These are phyloP conservation scores for Arabidopsis lyrata DNA, from an alignment of 441 rosid species.

Conservation along the genomic window DNA sequence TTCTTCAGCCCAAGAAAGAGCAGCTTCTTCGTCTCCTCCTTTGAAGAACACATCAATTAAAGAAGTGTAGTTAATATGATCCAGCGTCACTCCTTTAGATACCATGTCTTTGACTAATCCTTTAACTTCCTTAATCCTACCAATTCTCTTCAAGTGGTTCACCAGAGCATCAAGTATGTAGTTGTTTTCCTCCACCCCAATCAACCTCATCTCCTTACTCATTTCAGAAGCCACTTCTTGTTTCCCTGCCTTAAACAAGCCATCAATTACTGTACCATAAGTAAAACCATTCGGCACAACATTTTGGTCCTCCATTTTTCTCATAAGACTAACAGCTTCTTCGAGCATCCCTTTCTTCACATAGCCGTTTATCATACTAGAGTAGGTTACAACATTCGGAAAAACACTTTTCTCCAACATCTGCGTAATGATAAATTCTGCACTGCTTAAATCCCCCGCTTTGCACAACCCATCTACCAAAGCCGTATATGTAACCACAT, in stretches of 20 bases:
- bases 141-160: constrained; percentile 71
- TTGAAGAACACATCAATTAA: constrained; percentile 89
- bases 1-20: constrained; percentile 69
- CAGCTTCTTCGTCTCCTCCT: constrained; percentile 74
- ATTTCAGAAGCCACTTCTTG: constrained; percentile 62
- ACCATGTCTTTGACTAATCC: constrained; percentile 57
- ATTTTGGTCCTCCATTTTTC: constrained; percentile 59
- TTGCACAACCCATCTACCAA: constrained; percentile 82
- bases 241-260: constrained; percentile 72
- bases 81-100: constrained; percentile 68
- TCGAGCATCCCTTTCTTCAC: constrained; percentile 78
- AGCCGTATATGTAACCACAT: constrained; percentile 64
- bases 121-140: constrained; percentile 65
- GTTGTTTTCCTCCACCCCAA: constrained; percentile 67
- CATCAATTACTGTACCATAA: constrained; percentile 77
- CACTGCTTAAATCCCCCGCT: constrained; percentile 67
- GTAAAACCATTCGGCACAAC: constrained; percentile 64
- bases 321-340: constrained; percentile 62
- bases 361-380: constrained; percentile 75
- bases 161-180: constrained; percentile 70
- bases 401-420: constrained; percentile 61
- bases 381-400: constrained; percentile 72
- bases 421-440: constrained; percentile 58
- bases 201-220: constrained; percentile 66
- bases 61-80: constrained; percentile 90